Base-by-base conservation (phyloP, 106 monocot genomes). In the Dendrobium nobile region DNA sequence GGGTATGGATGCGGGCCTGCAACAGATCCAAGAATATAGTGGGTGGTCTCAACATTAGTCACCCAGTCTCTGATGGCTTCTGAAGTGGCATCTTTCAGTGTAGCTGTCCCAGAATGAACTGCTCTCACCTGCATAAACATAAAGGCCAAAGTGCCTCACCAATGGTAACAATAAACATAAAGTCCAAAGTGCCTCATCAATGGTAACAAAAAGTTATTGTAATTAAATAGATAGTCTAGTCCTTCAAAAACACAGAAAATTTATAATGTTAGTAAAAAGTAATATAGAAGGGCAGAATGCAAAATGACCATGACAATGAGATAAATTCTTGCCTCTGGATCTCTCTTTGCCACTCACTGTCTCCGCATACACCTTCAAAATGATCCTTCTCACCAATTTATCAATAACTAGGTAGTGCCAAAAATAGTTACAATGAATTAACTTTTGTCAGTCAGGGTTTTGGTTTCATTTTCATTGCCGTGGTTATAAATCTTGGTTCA, bases 21-120 rank as follows among this genome's bases (percentile, higher is more conserved):
- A 79, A 88, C 93, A 37, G 90, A 90, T 6, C 93, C 93, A 77
- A 93, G 81, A 84, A 93, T 93, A 74, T 90, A 93, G 55, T 93
- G 93, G 58, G 93, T 93, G 51, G 90, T 75, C 67, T 93, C 90
- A 26, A 90, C 88, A 86, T 93, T 93, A 54, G 90, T 93, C 20
- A 90, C 90, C 93, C 90, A 90, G 70, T 93, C 93, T 45, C 93
- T 77, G 79, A 93, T 90, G 47, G 93, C 93, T 75, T 93, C 88
- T 28, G 90, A 90, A 6, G 88, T 90, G 18, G 93, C 93, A 88
- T 93, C 93, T 72, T 93, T 93, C 48, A 93, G 78, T 15, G 93
- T 93, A 31, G 88, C 90, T 54, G 90, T 90, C 15, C 93, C 90
- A 80, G 88, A 88, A 82, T 93, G 90, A 51, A 93, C 93, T 48